Evolutionary conservation across 768 basidiomycete genomes (phyloP).

Genomic region (Tricholomella constricta): DNA sequence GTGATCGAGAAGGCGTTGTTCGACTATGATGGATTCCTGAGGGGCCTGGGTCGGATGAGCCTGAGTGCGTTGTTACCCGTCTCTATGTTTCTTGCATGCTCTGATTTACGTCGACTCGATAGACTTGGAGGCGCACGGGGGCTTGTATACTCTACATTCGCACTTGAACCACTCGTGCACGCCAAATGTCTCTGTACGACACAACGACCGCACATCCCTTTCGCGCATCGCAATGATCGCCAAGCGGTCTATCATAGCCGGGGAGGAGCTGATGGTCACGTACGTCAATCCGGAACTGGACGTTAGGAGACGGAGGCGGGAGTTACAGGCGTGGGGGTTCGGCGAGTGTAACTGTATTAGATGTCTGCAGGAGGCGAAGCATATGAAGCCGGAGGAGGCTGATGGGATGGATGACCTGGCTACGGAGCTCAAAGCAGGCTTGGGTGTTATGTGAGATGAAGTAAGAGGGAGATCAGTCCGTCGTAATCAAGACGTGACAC

Average conservation of each 20-base stretch:
- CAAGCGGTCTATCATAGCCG: conserved; percentile 57
- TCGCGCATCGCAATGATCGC: conserved; percentile 79
- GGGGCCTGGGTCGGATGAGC: conserved; percentile 74
- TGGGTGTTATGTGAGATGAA: conserved; percentile 49
- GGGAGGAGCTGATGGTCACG: conserved; percentile 76
- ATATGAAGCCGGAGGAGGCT: conserved; percentile 32
- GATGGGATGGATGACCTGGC: conserved; percentile 50
- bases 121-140: conserved; percentile 87
- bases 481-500: background rate
- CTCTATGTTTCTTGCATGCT: conserved; percentile 6
- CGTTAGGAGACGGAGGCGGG: conserved; percentile 48
- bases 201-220: conserved; percentile 70
- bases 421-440: conserved; percentile 61
- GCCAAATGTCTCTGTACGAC: conserved; percentile 79
- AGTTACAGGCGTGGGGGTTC: conserved; percentile 75
- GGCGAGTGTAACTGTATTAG: conserved; percentile 67
- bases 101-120: background rate
- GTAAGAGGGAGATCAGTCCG: background rate
- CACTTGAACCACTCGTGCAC: conserved; percentile 86
- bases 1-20: conserved; percentile 64
- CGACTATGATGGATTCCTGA: conserved; percentile 74
- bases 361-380: conserved; percentile 62
- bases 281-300: conserved; percentile 74
- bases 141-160: conserved; percentile 82
- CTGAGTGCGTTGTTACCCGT: conserved; percentile 59